Percentiles rank a stretch among this genome's conserved stretches.
These are phyloP conservation scores for Isatis lusitanica DNA, from an alignment of 441 rosid genomes.

Conservation along the genomic window DNA sequence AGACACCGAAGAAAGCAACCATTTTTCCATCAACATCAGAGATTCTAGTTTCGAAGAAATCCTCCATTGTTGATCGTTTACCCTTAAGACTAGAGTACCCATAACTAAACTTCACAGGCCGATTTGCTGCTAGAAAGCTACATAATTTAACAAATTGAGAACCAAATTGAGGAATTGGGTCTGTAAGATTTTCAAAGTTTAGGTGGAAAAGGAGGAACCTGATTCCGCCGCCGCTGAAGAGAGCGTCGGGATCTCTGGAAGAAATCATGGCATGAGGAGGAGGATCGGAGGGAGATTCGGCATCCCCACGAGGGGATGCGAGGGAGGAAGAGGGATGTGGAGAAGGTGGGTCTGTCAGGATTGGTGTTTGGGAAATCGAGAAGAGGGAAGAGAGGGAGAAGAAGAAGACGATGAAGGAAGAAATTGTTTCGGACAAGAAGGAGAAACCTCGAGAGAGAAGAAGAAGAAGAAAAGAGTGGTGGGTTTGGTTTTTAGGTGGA, in stretches of 20 bases:
- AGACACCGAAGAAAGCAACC: slow-evolving; percentile 92
- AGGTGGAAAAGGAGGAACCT: slow-evolving; percentile 38
- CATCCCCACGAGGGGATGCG: slow-evolving; percentile 45
- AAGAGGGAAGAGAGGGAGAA: neutral
- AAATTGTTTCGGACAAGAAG: slow-evolving; percentile 5
- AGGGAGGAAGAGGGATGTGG: slow-evolving; percentile 32
- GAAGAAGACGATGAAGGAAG: slow-evolving; percentile 16
- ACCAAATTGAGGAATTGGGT: neutral
- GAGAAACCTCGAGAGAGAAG: neutral
- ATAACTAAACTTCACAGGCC: slow-evolving; percentile 62
- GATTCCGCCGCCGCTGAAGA: slow-evolving; percentile 72
- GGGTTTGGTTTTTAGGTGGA: slow-evolving; percentile 20
- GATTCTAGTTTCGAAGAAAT: slow-evolving; percentile 76
- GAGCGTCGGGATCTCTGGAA: slow-evolving; percentile 47
- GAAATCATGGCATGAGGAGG: slow-evolving; percentile 43
- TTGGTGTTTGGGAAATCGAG: slow-evolving; percentile 14
- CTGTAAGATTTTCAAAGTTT: neutral
- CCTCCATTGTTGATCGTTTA: slow-evolving; percentile 86
- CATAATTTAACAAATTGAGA: neutral
- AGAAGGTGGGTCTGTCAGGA: slow-evolving; percentile 39
- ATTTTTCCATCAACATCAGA: slow-evolving; percentile 78
- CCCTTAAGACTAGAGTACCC: slow-evolving; percentile 82
- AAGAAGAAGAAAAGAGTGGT: slow-evolving; percentile 8
- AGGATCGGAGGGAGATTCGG: slow-evolving; percentile 23
- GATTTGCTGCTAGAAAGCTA: slow-evolving; percentile 57